Conservation (phyloP, 768 basidiomycete species). For the Auriscalpium vulgare region DNA sequence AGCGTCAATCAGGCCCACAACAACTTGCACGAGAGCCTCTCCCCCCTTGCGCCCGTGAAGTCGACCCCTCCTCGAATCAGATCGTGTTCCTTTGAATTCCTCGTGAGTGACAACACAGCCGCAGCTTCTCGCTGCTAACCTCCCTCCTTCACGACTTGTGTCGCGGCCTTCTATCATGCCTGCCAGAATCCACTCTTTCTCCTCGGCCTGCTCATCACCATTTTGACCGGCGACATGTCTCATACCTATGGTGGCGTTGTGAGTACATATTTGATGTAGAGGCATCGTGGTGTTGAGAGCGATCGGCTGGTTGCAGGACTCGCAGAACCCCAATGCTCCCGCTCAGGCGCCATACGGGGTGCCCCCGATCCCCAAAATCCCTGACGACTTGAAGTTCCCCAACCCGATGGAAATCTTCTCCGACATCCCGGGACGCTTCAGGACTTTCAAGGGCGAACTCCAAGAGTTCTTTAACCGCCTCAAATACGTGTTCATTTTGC, state of each 20-base stretch:
- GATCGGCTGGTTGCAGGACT: not conserved
- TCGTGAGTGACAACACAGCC: too few species aligned
- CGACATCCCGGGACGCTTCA: not conserved
- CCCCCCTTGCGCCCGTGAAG: not conserved
- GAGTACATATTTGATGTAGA: too few species aligned
- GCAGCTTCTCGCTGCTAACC: too few species aligned
- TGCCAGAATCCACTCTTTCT: too few species aligned
- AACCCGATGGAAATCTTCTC: not conserved
- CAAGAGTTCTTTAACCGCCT: conserved; percentile 1
- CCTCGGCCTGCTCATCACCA: too few species aligned
- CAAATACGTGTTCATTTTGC: conserved; percentile 6
- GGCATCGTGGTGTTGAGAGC: too few species aligned
- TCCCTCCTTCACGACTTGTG: too few species aligned
- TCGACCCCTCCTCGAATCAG: not conserved
- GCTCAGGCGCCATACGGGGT: not conserved
- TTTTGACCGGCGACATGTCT: too few species aligned
- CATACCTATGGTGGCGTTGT: too few species aligned
- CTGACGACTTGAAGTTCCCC: not conserved
- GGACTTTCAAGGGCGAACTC: not conserved
- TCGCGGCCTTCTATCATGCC: too few species aligned
- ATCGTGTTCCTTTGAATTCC: too few species aligned
- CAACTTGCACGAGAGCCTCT: conserved; percentile 2
- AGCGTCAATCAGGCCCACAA: conserved; percentile 7
- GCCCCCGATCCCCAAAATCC: not conserved
- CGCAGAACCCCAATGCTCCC: not conserved